Conservation (phyloP, 1,284 basidiomycete genomes). For the Chiua sp. region DNA sequence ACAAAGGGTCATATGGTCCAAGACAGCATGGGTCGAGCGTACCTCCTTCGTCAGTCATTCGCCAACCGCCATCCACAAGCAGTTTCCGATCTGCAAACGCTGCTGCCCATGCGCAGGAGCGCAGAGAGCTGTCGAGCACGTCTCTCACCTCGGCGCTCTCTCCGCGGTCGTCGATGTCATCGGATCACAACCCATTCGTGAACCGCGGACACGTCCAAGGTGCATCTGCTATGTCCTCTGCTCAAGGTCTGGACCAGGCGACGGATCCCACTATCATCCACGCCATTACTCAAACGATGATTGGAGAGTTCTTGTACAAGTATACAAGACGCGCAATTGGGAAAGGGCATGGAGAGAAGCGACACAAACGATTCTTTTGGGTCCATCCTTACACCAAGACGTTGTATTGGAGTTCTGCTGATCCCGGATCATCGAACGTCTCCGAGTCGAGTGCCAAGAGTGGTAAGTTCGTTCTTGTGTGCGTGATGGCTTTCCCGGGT, state of each 20-base stretch:
- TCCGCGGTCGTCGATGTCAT: slow-evolving; percentile 79
- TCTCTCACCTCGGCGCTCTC: slow-evolving; percentile 73
- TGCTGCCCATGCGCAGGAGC: slow-evolving; percentile 54
- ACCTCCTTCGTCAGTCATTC: slow-evolving; percentile 66
- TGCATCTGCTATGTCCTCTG: slow-evolving; percentile 43
- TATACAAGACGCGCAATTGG: slow-evolving; percentile 94
- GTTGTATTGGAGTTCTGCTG: slow-evolving; percentile 95
- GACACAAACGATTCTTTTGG: slow-evolving; percentile 99
- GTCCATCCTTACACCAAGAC: slow-evolving; percentile 99
- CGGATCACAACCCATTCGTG: slow-evolving; percentile 61
- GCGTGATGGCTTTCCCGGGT: slow-evolving; percentile 5
- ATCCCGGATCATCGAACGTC: slow-evolving; percentile 88
- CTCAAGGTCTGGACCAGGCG: slow-evolving; percentile 33
- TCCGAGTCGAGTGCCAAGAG: slow-evolving; percentile 96
- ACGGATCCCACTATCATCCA: slow-evolving; percentile 92
- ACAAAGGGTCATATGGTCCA: slow-evolving; percentile 47
- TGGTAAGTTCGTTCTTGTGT: slow-evolving; percentile 61
- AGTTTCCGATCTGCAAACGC: slow-evolving; percentile 80
- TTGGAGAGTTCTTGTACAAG: slow-evolving; percentile 98
- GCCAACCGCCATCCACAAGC: slow-evolving; percentile 78
- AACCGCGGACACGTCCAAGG: slow-evolving; percentile 41
- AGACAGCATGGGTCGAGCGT: slow-evolving; percentile 71
- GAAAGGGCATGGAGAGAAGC: slow-evolving; percentile 88
- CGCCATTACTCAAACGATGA: slow-evolving; percentile 99
- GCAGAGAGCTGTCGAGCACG: slow-evolving; percentile 61